Conservation (phyloP, 768 basidiomycete genomes). For the Roridomyces roridus region DNA sequence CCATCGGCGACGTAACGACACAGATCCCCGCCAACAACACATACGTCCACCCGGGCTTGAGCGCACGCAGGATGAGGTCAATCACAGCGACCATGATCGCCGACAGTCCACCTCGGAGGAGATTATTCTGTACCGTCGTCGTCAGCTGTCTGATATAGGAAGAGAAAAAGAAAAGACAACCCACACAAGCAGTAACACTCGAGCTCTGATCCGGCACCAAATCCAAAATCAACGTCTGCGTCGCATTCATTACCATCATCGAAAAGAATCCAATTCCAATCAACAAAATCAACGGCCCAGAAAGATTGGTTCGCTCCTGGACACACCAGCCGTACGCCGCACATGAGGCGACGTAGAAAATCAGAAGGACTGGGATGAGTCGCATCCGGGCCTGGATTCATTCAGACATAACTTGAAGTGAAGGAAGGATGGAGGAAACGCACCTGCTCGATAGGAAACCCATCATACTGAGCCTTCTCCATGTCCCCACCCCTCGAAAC, state of each 20-base stretch:
- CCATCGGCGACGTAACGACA: constrained; percentile 42
- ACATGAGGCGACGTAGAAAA: constrained; percentile 45
- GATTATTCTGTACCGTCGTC: constrained; percentile 65
- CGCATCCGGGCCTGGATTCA: constrained; percentile 37
- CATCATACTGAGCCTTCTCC: constrained; percentile 33
- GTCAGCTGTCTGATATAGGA: too few species aligned
- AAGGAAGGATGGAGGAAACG: constrained; percentile 1
- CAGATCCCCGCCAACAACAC: constrained; percentile 49
- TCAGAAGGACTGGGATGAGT: constrained; percentile 47
- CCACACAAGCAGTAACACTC: constrained; percentile 32
- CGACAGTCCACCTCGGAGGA: constrained; percentile 56
- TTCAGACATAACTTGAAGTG: not conserved
- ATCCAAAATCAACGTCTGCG: constrained; percentile 30
- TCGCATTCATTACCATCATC: constrained; percentile 29
- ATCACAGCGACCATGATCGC: constrained; percentile 53
- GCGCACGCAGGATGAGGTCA: constrained; percentile 47
- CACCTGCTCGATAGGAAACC: constrained; percentile 65
- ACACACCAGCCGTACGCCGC: constrained; percentile 70
- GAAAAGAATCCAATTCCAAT: constrained; percentile 25
- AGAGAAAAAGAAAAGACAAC: constrained; percentile 2
- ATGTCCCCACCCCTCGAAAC: too few species aligned
- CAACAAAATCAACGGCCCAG: constrained; percentile 57
- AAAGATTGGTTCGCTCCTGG: constrained; percentile 52
- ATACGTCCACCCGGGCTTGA: constrained; percentile 60
- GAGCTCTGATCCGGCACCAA: constrained; percentile 29